Base-by-base conservation (phyloP, 768 basidiomycete genomes). In the Porphyrellus cyaneotinctus region DNA sequence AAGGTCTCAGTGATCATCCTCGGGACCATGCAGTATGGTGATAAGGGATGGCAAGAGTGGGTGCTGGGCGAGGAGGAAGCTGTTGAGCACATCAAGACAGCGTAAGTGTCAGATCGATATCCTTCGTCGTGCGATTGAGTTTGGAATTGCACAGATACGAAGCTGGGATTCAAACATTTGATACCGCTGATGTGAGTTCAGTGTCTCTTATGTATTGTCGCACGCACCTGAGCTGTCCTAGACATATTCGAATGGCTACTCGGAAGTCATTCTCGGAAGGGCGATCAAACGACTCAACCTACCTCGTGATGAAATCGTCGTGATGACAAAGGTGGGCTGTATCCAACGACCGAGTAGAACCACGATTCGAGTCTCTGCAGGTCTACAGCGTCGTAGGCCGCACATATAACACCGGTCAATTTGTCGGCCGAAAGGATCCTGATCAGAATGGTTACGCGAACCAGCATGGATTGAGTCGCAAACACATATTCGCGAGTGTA, bases 291-390 rank as follows among this genome's bases (percentile, higher is more conserved):
- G 81, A 55, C 75, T 80, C 56, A 65, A 82, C 20, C 73, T 88
- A 13, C 86, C 87, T n/a, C 79, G 88, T 2, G 84, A 85, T 14
- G 80, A 84, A 57, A 81, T 90, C 41, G 88, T 91, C 17, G 78
- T 91, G 15, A 77, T 91, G 74, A 88, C 89, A 50, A 91, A 91
- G 72, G 81, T 81, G 36, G 20, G 51, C 37, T 26, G 4, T 38
- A 12, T 42, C 9, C 28, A 12, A 24, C 22, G 22, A 15, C 43
- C 24, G 38, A 36, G 39, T 33, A 30, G 28, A 36, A 32, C 14
- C 9, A 15, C 20, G 9, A 41, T 30, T 20, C 9, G 26, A 24
- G 24, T 33, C 22, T 20, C 33, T 41, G 24, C 57, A 75, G 74
- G 65, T 72, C 18, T 81, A 75, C 63, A 81, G 78, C 61, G 70